Evolutionary conservation across 176 grass and related monocot genomes (phyloP).

Genomic region (Pontederia paniculata): DNA sequence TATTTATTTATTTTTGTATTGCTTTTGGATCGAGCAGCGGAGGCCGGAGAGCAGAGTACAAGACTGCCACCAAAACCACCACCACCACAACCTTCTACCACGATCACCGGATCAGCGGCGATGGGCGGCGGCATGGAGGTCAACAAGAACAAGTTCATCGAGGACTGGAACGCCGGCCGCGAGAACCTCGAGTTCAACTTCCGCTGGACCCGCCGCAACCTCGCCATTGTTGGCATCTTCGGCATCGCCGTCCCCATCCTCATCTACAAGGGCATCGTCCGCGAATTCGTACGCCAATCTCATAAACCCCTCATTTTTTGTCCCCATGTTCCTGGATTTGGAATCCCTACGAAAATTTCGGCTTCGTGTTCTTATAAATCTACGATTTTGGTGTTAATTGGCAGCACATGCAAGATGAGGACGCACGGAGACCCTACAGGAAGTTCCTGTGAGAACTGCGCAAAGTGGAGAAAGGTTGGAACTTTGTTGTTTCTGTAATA

Average conservation of each 20-base stretch:
- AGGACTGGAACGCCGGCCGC: conserved; percentile 53
- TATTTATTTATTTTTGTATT: too few species aligned
- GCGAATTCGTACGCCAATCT: conserved; percentile 50
- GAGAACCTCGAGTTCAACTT: conserved; percentile 73
- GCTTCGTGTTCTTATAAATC: too few species aligned
- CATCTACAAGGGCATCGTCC: conserved; percentile 71
- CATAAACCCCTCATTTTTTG: neutral
- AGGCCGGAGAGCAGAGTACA: neutral
- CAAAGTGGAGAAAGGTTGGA: neutral
- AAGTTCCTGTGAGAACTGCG: conserved; percentile 58
- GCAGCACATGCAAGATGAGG: conserved; percentile 99
- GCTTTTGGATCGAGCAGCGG: too few species aligned
- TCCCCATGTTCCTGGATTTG: neutral
- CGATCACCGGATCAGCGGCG: conserved; percentile 1
- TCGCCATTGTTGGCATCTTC: conserved; percentile 66
- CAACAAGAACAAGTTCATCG: conserved; percentile 66
- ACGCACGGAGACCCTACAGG: conserved; percentile 56
- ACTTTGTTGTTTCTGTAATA: neutral
- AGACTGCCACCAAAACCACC: neutral
- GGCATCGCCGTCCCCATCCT: conserved; percentile 63
- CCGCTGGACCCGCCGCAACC: conserved; percentile 59
- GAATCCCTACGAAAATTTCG: too few species aligned
- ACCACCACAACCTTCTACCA: neutral
- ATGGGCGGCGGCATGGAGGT: conserved; percentile 89
- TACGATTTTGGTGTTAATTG: conserved; percentile 9